Evolutionary conservation across 352 stramenopile species (phyloP), one percentile per base, ranked within the genome.

Genomic region (Phytophthora agathidicida): DNA sequence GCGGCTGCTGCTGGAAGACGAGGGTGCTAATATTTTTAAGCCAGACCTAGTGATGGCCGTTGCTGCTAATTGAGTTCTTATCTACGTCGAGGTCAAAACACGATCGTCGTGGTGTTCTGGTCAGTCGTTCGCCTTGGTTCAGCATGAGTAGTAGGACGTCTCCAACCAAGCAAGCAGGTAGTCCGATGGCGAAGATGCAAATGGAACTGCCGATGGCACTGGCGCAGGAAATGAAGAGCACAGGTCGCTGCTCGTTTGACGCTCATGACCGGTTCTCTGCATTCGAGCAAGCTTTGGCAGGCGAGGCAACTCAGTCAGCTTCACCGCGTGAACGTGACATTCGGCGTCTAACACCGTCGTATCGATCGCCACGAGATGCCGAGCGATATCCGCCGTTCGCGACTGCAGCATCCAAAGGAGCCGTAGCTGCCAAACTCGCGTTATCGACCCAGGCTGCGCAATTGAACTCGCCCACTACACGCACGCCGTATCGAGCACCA

Each of bases 161-260:
- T 44, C 22, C 41, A 23, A 50, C 20, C 41, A 57, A 31, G 27
- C 35, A 46, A 54, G n/a, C 45, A 10, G 13, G 4, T 2, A 55
- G 33, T 31, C 44, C 47, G 5, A 31, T 49, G 22, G 36, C 22
- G 19, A 64, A 57, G 48, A 30, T 62, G 50, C 57, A 64, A 35
- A 30, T 59, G 37, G 50, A 65, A 16, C 36, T 65, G 23, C 64
- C 42, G 14, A 26, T 38, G 17, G 47, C 50, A 42, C 24, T 69
- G 28, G 60, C 41, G 16, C 44, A 50, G 0, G 46, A 73, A 22
- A 47, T 66, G 14, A 43, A 76, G 61, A 60, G 19, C 46, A 51
- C 59, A 3, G 55, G 65, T 28, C 71, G 74, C 8, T 84, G 77
- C 49, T 84, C 68, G 26, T 83, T 83, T 37, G 63, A 73, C 17